Percentiles rank a stretch among this genome's conserved stretches.
Conservation (phyloP, 2,329 filamentous ascomycete species). For the Neonectria coccinea region DNA sequence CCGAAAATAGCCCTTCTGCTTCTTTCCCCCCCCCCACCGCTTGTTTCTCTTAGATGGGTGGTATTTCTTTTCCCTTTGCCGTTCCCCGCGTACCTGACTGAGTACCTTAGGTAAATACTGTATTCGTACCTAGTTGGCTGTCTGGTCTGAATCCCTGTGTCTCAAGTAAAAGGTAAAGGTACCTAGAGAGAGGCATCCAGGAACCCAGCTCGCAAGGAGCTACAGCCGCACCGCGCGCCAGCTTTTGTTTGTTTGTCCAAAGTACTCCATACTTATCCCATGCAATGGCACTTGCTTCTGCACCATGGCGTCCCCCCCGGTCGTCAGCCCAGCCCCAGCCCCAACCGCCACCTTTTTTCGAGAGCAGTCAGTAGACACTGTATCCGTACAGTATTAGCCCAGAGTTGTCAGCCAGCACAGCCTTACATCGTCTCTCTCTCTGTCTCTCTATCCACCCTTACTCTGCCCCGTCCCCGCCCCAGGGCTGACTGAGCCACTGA, state of each 20-base stretch:
- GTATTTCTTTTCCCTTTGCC: too few species aligned
- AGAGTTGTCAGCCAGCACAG: slow-evolving; percentile 18
- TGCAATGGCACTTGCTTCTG: too few species aligned
- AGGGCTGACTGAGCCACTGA: slow-evolving; percentile 16
- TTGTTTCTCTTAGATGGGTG: background rate
- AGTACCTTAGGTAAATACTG: too few species aligned
- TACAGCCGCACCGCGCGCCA: slow-evolving; percentile 18
- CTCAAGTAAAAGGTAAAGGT: background rate
- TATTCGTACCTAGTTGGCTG: background rate
- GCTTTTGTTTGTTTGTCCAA: too few species aligned
- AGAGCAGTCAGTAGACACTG: too few species aligned
- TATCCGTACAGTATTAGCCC: too few species aligned
- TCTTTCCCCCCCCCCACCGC: slow-evolving; percentile 35
- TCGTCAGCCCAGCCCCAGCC: slow-evolving; percentile 37
- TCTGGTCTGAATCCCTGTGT: background rate
- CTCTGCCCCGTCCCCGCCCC: slow-evolving; percentile 3
- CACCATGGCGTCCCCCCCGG: slow-evolving; percentile 14
- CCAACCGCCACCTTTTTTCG: background rate
- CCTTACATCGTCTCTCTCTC: slow-evolving; percentile 29
- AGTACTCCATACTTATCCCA: too few species aligned
- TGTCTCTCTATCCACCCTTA: too few species aligned
- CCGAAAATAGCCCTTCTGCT: background rate
- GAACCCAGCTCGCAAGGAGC: slow-evolving; percentile 4
- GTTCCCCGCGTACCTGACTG: too few species aligned
- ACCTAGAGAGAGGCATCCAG: slow-evolving; percentile 11